Percentiles rank a stretch among this genome's conserved stretches.
These are phyloP conservation scores for Fusarium zealandicum DNA, from an alignment of 2,329 filamentous ascomycete genomes.

Conservation along the genomic window DNA sequence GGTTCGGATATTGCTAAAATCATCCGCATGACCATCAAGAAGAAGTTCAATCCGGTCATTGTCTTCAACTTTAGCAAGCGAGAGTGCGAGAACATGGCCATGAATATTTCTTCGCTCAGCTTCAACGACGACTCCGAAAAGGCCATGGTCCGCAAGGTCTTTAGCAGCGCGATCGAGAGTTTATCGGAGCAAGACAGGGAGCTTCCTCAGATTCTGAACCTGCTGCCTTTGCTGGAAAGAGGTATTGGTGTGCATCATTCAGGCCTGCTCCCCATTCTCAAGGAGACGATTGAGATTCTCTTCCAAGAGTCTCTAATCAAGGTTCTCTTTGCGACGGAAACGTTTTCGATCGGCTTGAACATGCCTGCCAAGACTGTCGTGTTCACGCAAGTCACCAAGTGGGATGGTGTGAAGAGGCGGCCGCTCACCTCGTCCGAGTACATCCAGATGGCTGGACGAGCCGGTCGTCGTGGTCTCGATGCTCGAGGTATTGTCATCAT, in stretches of 20 bases:
- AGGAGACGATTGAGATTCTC: conserved; percentile 98
- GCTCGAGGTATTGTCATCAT: conserved; percentile 99
- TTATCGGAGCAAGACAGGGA: conserved; percentile 90
- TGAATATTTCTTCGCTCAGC: conserved; percentile 83
- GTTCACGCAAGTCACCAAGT: conserved; percentile 97
- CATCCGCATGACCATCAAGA: conserved; percentile 97
- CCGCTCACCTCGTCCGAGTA: conserved; percentile 96
- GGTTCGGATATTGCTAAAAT: conserved; percentile 95
- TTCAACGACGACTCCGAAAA: conserved; percentile 98
- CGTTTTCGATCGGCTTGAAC: conserved; percentile 97
- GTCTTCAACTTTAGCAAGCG: conserved; percentile 99
- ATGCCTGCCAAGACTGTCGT: conserved; percentile 99
- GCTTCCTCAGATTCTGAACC: conserved; percentile 88
- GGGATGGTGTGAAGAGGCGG: conserved; percentile 80
- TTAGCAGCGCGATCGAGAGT: conserved; percentile 90
- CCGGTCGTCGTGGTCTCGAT: conserved; percentile 95
- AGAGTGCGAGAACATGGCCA: conserved; percentile 89
- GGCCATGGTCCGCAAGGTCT: conserved; percentile 91
- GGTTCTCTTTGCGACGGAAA: conserved; percentile 96
- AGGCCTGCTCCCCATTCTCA: conserved; percentile 90
- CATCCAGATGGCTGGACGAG: conserved; percentile 98
- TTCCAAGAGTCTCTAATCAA: conserved; percentile 99
- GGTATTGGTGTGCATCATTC: conserved; percentile 98
- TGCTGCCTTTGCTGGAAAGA: conserved; percentile 85
- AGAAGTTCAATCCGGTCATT: conserved; percentile 96